Evolutionary conservation across 2,329 filamentous ascomycete genomes (phyloP).

Genomic region (Nannizziopsis barbatae): DNA sequence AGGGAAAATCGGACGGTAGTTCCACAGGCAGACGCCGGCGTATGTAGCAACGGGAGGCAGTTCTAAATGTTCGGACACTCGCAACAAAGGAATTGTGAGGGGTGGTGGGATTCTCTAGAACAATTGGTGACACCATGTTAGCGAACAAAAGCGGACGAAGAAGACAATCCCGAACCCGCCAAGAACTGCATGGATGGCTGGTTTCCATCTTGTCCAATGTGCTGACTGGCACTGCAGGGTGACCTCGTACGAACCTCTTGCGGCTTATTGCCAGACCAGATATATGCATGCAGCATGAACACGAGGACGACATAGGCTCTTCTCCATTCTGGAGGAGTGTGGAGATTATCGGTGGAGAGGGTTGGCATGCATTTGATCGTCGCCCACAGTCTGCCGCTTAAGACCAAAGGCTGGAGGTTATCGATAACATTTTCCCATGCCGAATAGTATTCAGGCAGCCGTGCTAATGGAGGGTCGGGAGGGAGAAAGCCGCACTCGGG

Average conservation of each 20-base stretch:
- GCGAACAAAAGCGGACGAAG: not conserved
- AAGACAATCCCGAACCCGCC: not conserved
- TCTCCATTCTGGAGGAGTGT: slow-evolving; percentile 81
- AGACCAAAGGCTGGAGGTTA: slow-evolving; percentile 76
- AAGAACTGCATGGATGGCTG: slow-evolving; percentile 3
- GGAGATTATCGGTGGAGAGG: slow-evolving; percentile 69
- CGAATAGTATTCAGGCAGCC: slow-evolving; percentile 81
- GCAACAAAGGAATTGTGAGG: slow-evolving; percentile 70
- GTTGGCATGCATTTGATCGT: slow-evolving; percentile 72
- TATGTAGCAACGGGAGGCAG: slow-evolving; percentile 90
- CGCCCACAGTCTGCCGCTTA: slow-evolving; percentile 70
- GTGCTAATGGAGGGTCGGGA: slow-evolving; percentile 62
- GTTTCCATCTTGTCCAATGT: not conserved
- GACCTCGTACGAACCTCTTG: slow-evolving; percentile 45
- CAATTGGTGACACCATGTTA: not conserved
- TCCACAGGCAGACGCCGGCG: slow-evolving; percentile 85
- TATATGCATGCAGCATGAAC: slow-evolving; percentile 73
- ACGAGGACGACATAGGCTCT: slow-evolving; percentile 68
- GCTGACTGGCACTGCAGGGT: not conserved
- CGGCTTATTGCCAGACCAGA: slow-evolving; percentile 73
- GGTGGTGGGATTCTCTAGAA: slow-evolving; percentile 57
- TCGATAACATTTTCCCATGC: slow-evolving; percentile 82
- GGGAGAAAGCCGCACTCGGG: slow-evolving; percentile 74
- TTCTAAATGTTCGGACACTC: slow-evolving; percentile 66
- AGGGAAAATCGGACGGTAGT: slow-evolving; percentile 83